Evolutionary conservation across 495 filamentous ascomycete species (phyloP).

Genomic region (Sporormia fimetaria): DNA sequence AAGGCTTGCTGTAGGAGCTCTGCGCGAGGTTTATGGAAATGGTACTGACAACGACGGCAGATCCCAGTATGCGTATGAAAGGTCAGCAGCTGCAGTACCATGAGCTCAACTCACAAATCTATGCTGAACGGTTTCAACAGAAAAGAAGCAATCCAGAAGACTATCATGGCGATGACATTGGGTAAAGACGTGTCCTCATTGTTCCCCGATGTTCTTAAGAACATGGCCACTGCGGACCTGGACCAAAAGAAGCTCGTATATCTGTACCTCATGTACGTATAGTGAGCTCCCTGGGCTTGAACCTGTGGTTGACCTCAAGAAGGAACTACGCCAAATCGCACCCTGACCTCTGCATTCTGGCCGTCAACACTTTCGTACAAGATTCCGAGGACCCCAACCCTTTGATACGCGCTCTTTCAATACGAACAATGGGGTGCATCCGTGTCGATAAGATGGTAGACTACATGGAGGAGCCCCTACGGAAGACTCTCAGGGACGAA

Average conservation of each 20-base stretch:
- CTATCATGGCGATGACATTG: conserved; percentile 98
- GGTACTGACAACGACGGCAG: conserved; percentile 30
- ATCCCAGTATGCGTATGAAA: conserved; percentile 98
- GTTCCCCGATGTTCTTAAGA: conserved; percentile 97
- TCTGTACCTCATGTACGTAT: conserved; percentile 82
- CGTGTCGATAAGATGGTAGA: conserved; percentile 99
- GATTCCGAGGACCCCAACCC: conserved; percentile 98
- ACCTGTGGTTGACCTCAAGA: not conserved
- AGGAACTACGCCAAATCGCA: conserved; percentile 99
- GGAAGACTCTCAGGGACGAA: conserved; percentile 94
- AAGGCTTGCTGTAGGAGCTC: conserved; percentile 65
- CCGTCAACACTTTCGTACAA: conserved; percentile 98
- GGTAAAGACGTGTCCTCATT: conserved; percentile 97
- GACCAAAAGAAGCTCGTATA: conserved; percentile 99
- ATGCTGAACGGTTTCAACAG: conserved; percentile 37
- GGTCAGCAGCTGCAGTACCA: conserved; percentile 37
- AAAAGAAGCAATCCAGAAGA: conserved; percentile 98
- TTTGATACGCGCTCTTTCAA: conserved; percentile 83
- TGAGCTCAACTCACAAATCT: not conserved
- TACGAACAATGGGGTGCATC: conserved; percentile 99
- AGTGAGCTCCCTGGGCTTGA: not conserved
- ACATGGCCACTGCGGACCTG: conserved; percentile 87
- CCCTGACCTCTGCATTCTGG: conserved; percentile 95
- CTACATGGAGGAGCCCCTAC: conserved; percentile 97
- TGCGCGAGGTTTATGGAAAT: not conserved